Evolutionary conservation across 106 monocot genomes (phyloP).

Genomic region (Acorus calamus): DNA sequence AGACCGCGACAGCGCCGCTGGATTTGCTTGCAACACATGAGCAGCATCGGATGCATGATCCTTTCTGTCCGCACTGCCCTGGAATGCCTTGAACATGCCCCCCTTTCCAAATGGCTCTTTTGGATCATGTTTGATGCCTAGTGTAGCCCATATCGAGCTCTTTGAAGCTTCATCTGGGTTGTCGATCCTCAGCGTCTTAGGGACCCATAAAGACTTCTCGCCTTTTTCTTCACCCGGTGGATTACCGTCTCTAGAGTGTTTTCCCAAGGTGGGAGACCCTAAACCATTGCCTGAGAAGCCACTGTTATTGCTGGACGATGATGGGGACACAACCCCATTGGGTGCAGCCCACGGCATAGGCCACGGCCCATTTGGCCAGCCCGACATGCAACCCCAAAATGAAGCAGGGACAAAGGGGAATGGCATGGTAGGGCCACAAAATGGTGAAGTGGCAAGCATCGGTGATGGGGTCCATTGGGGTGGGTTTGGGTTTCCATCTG

Average conservation of each 20-base stretch:
- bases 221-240: slow-evolving; percentile 33
- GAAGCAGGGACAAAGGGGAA: slow-evolving; percentile 49
- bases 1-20: slow-evolving; percentile 80
- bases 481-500: slow-evolving; percentile 15
- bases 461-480: slow-evolving; percentile 24
- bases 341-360: slow-evolving; percentile 30
- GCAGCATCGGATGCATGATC: slow-evolving; percentile 15
- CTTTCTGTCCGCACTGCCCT: slow-evolving; percentile 19
- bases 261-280: slow-evolving; percentile 56
- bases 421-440: slow-evolving; percentile 40
- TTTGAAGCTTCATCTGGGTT: slow-evolving; percentile 85
- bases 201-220: slow-evolving; percentile 70
- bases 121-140: slow-evolving; percentile 58
- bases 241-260: slow-evolving; percentile 62
- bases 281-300: slow-evolving; percentile 31
- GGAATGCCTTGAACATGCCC: slow-evolving; percentile 50
- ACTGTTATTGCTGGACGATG: slow-evolving; percentile 43
- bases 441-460: slow-evolving; percentile 40
- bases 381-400: slow-evolving; percentile 35
- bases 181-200: slow-evolving; percentile 79
- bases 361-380: slow-evolving; percentile 48
- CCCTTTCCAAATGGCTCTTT: slow-evolving; percentile 17
- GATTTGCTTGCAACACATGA: slow-evolving; percentile 57
- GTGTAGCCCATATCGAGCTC: slow-evolving; percentile 82
- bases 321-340: slow-evolving; percentile 19